A percentile compares a stretch with the other conserved stretches of the same genome.
phyloP scores from a whole-genome alignment of 768 basidiomycete genomes.

The Tylopilus balloui region DNA sequence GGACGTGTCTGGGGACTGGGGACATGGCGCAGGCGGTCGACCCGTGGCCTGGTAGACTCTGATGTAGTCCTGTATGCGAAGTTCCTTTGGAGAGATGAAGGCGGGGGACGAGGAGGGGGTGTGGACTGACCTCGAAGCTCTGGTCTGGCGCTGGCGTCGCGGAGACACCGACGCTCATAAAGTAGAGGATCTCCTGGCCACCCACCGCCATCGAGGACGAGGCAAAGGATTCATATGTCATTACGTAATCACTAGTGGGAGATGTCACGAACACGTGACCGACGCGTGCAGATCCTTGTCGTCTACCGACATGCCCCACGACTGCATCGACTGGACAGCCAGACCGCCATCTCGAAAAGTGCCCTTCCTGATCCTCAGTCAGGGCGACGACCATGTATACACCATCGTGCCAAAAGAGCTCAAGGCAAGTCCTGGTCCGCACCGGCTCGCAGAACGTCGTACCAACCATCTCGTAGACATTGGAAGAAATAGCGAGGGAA shows the following conservation, averaged over 20 bases:
- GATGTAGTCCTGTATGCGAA: constrained; percentile 52
- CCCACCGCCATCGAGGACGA: constrained; percentile 9
- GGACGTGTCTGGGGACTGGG: constrained; percentile 43
- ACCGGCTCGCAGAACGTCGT: not conserved
- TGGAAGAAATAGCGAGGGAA: constrained; percentile 13
- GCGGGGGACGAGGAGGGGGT: not conserved
- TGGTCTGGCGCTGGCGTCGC: constrained; percentile 8
- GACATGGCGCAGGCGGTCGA: constrained; percentile 45
- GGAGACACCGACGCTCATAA: constrained; percentile 28
- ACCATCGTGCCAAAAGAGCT: constrained; percentile 13
- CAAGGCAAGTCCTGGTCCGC: constrained; percentile 8
- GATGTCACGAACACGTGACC: constrained; percentile 9
- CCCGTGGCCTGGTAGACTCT: constrained; percentile 44
- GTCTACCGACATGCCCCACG: constrained; percentile 20
- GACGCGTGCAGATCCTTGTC: not conserved
- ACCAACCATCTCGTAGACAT: constrained; percentile 1
- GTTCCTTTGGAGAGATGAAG: constrained; percentile 39
- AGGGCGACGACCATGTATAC: constrained; percentile 18
- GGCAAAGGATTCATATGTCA: not conserved
- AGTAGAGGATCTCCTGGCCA: constrained; percentile 19
- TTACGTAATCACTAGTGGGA: constrained; percentile 11
- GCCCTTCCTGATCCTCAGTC: constrained; percentile 18
- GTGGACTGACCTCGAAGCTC: constrained; percentile 27
- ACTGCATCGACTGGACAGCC: constrained; percentile 26
- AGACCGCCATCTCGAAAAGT: constrained; percentile 17